Percentiles rank a stretch among this genome's conserved stretches.
Evolutionary conservation across 257 asterid species (phyloP).

Genomic region (Parsonsia alboflavescens): DNA sequence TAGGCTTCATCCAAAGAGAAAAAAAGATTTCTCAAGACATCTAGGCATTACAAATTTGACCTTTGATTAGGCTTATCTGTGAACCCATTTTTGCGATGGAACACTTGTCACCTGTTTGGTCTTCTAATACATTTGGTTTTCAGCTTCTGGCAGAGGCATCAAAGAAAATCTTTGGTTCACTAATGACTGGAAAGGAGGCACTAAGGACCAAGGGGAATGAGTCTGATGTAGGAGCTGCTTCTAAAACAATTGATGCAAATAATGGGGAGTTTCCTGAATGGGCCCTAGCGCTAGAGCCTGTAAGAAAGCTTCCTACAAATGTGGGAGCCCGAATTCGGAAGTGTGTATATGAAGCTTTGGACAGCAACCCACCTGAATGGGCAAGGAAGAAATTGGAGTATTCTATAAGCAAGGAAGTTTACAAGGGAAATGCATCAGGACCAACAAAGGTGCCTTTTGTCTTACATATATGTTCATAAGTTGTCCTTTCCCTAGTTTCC

Average conservation of each 20-base stretch:
- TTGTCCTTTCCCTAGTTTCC: background rate
- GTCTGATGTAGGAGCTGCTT: slow-evolving; percentile 36
- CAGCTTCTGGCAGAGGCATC: slow-evolving; percentile 92
- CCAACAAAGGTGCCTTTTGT: slow-evolving; percentile 80
- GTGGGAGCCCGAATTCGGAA: slow-evolving; percentile 88
- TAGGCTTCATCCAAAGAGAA: background rate
- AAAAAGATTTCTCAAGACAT: background rate
- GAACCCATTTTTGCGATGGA: background rate
- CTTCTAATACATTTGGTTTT: slow-evolving; percentile 29
- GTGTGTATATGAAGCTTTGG: slow-evolving; percentile 79
- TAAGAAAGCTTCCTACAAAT: slow-evolving; percentile 93
- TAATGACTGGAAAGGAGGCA: slow-evolving; percentile 45
- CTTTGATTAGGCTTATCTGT: background rate
- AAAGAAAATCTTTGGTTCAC: slow-evolving; percentile 66
- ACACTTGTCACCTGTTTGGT: background rate
- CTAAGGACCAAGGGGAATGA: slow-evolving; percentile 41
- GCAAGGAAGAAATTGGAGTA: slow-evolving; percentile 69
- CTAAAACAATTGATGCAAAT: slow-evolving; percentile 40
- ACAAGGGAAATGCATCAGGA: slow-evolving; percentile 98
- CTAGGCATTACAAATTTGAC: background rate
- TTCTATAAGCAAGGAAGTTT: slow-evolving; percentile 91
- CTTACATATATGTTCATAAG: background rate
- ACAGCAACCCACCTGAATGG: slow-evolving; percentile 83
- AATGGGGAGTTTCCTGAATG: slow-evolving; percentile 68
- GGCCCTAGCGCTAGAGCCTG: slow-evolving; percentile 92